Evolutionary conservation across 139 green algal genomes (phyloP).

Genomic region (Volvox africanus): DNA sequence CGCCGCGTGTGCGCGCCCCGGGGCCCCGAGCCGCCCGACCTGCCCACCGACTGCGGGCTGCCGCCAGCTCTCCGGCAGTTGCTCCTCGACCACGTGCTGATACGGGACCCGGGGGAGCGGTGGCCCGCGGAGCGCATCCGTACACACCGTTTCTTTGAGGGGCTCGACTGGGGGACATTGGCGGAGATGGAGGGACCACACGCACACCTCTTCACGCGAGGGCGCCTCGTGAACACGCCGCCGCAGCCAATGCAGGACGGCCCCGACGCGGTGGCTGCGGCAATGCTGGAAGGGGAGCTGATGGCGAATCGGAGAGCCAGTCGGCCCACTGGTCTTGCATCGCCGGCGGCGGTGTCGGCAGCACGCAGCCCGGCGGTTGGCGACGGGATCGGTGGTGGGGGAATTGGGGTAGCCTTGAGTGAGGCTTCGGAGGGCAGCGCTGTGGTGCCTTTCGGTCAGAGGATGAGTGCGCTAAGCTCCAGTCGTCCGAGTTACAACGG

Average conservation of each 20-base stretch:
- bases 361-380: too few species aligned
- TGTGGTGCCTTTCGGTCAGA: not conserved
- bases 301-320: not conserved
- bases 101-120: not conserved
- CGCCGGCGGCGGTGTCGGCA: not conserved
- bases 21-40: slow-evolving; percentile 7
- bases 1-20: slow-evolving; percentile 9
- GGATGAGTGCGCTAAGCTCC: not conserved
- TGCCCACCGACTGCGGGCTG: slow-evolving; percentile 39
- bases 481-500: not conserved
- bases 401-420: not conserved
- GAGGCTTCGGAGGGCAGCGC: not conserved
- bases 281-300: not conserved
- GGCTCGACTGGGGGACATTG: slow-evolving; percentile 2
- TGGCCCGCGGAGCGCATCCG: slow-evolving; percentile 15
- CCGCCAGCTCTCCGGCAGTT: slow-evolving; percentile 20
- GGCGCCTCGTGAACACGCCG: not conserved
- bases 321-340: not conserved
- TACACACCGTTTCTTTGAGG: slow-evolving; percentile 37
- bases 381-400: not conserved
- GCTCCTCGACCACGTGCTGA: slow-evolving; percentile 33
- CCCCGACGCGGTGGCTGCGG: not conserved
- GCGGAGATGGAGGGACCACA: slow-evolving; percentile 5
- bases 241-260: not conserved
- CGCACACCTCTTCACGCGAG: slow-evolving; percentile 37